Conservation (phyloP, 2,329 filamentous ascomycete genomes). For the Venturia aucupariae region DNA sequence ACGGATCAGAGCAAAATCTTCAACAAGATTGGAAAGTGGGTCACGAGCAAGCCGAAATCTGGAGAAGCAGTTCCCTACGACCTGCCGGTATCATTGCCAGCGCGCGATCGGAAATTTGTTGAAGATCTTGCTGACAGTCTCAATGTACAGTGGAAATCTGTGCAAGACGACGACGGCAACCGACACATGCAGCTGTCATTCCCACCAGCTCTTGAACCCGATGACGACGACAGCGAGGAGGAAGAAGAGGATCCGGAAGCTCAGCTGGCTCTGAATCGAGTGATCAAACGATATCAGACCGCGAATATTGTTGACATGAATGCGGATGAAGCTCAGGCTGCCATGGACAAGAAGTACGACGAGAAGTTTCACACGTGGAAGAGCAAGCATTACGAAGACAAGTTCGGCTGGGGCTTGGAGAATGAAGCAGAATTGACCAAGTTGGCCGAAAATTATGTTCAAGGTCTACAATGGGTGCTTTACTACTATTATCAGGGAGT, state of each 20-base stretch:
- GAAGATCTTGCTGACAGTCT: conserved; percentile 71
- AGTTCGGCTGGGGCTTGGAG: conserved; percentile 81
- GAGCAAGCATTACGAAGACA: conserved; percentile 81
- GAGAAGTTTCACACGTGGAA: conserved; percentile 90
- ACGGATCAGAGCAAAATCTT: conserved; percentile 75
- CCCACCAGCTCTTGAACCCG: conserved; percentile 40
- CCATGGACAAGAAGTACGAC: conserved; percentile 78
- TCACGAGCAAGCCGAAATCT: conserved; percentile 51
- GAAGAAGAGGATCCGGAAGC: conserved; percentile 77
- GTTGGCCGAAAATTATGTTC: conserved; percentile 91
- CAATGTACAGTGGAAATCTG: conserved; percentile 55
- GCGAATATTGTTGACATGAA: conserved; percentile 76
- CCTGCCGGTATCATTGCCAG: conserved; percentile 62
- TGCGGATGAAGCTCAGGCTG: conserved; percentile 66
- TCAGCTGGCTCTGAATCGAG: conserved; percentile 69
- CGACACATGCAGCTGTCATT: conserved; percentile 57
- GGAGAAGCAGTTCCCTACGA: conserved; percentile 50
- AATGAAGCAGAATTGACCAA: conserved; percentile 72
- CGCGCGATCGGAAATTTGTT: conserved; percentile 85
- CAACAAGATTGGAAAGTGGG: conserved; percentile 70
- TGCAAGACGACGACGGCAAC: conserved; percentile 55
- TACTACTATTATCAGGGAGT: conserved; percentile 98
- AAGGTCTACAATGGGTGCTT: conserved; percentile 94
- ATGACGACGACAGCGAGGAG: conserved; percentile 45
- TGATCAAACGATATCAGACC: conserved; percentile 85